Evolutionary conservation across 2,329 filamentous ascomycete genomes (phyloP).

Genomic region (Fusarium succisae): DNA sequence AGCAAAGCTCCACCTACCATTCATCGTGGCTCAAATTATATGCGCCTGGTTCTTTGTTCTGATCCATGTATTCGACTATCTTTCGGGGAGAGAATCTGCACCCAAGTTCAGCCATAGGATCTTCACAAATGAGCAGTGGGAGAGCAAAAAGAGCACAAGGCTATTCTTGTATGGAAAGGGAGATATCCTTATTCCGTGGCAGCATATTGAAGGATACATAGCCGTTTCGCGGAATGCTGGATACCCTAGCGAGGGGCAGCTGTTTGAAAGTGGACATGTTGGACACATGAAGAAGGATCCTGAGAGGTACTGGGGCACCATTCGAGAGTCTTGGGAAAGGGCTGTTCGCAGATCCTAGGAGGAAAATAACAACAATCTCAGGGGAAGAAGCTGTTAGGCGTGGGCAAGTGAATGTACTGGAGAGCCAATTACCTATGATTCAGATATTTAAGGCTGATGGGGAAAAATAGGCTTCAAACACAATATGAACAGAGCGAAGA

Average conservation of each 20-base stretch:
- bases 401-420: too few relatives aligned
- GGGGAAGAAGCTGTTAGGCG: too few relatives aligned
- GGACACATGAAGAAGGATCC: slow-evolving; percentile 2
- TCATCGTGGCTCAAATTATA: background rate
- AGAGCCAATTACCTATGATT: too few relatives aligned
- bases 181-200: background rate
- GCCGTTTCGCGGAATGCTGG: background rate
- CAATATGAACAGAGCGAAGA: too few relatives aligned
- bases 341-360: background rate
- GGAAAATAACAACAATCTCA: too few relatives aligned
- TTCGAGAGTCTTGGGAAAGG: background rate
- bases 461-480: too few relatives aligned
- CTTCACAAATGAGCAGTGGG: background rate
- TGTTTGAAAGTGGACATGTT: slow-evolving; percentile 7
- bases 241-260: background rate
- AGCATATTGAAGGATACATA: slow-evolving; percentile 1
- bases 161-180: slow-evolving; percentile 2
- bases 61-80: background rate
- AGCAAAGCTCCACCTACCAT: background rate
- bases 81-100: background rate
- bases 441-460: too few relatives aligned
- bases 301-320: background rate
- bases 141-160: background rate
- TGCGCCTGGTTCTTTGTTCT: background rate
- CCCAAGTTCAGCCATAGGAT: slow-evolving; percentile 1